These are phyloP conservation scores for Podospora australis DNA, from an alignment of 495 filamentous ascomycete species.

Conservation along the genomic window DNA sequence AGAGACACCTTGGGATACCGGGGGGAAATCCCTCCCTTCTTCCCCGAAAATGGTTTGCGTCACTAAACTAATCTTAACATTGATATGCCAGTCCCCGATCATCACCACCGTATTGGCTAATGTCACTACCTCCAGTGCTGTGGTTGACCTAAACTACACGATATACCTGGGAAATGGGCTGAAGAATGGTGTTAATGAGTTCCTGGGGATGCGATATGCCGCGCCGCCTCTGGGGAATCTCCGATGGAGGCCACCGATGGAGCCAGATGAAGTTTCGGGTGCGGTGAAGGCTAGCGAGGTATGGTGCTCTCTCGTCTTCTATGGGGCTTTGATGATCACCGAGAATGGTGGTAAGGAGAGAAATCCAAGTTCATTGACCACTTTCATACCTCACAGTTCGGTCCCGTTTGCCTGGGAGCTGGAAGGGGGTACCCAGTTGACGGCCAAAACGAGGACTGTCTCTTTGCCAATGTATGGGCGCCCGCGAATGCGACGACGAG, in stretches of 20 bases:
- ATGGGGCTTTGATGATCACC: background rate
- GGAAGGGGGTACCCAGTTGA: slow-evolving; percentile 27
- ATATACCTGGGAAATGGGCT: slow-evolving; percentile 30
- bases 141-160: slow-evolving; percentile 39
- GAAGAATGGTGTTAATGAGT: slow-evolving; percentile 32
- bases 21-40: background rate
- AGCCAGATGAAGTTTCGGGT: slow-evolving; percentile 15
- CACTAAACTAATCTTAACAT: background rate
- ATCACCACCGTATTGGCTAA: no score
- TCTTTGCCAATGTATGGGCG: slow-evolving; percentile 69
- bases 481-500: slow-evolving; percentile 45
- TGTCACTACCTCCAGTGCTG: background rate
- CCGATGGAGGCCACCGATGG: slow-evolving; percentile 36
- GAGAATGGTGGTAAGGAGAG: background rate
- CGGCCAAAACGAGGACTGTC: slow-evolving; percentile 60
- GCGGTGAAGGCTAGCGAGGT: slow-evolving; percentile 19
- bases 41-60: background rate
- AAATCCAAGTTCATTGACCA: no score
- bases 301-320: slow-evolving; percentile 9
- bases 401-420: slow-evolving; percentile 48
- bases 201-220: slow-evolving; percentile 42
- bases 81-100: slow-evolving; percentile 5
- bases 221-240: slow-evolving; percentile 32
- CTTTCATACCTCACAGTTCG: slow-evolving; percentile 31
- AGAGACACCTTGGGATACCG: background rate